Percentiles rank a stretch among this genome's conserved stretches.
These are phyloP conservation scores for Artemisia tridentata DNA, from an alignment of 129 eudicot genomes.

Conservation along the genomic window DNA sequence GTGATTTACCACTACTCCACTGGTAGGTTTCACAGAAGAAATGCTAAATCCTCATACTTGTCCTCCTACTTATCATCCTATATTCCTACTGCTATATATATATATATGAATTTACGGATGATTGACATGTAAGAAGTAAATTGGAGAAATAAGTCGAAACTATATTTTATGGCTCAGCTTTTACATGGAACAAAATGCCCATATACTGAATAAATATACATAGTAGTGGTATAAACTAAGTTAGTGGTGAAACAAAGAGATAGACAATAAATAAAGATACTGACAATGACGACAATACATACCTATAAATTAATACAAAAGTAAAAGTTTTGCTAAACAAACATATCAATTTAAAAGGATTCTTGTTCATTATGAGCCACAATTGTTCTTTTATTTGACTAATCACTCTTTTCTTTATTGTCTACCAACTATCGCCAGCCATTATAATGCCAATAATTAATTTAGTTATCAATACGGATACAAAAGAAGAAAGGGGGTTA, in stretches of 20 bases:
- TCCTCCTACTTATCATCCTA: too few relatives aligned
- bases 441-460: not conserved
- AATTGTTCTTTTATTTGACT: conserved; percentile 16
- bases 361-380: conserved; percentile 23
- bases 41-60: too few relatives aligned
- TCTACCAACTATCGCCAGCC: conserved; percentile 19
- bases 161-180: not conserved
- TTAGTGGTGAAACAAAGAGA: conserved; percentile 13
- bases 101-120: too few relatives aligned
- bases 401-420: conserved; percentile 10
- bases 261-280: conserved; percentile 16
- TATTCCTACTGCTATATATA: too few relatives aligned
- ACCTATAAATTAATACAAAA: conserved; percentile 16
- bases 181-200: not conserved
- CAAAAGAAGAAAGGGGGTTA: conserved; percentile 16
- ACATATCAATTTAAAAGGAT: conserved; percentile 24
- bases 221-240: not conserved
- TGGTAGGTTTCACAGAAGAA: too few relatives aligned
- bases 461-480: not conserved
- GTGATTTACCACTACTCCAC: too few relatives aligned
- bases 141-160: too few relatives aligned
- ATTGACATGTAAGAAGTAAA: too few relatives aligned
- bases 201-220: conserved; percentile 1
- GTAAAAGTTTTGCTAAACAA: conserved; percentile 26
- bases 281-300: conserved; percentile 25